Evolutionary conservation across 306 rosid genomes (phyloP).

Genomic region (Elaeagnus macrophylla): DNA sequence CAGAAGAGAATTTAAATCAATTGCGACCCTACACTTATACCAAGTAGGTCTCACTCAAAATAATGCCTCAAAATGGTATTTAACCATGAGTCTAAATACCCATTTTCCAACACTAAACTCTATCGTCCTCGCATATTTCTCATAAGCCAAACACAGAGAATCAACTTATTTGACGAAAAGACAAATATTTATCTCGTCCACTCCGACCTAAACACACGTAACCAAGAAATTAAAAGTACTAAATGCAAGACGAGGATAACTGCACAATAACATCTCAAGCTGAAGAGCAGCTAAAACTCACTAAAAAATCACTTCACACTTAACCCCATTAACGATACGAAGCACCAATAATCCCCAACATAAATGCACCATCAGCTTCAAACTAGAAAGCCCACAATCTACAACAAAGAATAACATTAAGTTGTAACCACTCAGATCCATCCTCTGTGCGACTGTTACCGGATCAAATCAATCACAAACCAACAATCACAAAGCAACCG

Average conservation of each 20-base stretch:
- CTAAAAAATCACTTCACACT: conserved; percentile 13
- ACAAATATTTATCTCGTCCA: neutral
- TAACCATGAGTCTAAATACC: no score
- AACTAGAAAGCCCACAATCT: conserved; percentile 7
- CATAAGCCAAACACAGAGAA: conserved; percentile 15
- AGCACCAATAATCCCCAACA: neutral
- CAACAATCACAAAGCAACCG: neutral
- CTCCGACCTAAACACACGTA: conserved; percentile 8
- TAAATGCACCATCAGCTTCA: neutral
- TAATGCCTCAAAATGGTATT: no score
- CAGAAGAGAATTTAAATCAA: no score
- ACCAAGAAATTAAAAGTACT: conserved; percentile 12
- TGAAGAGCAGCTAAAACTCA: conserved; percentile 5
- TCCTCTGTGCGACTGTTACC: neutral
- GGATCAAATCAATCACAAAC: conserved; percentile 8
- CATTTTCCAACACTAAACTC: no score
- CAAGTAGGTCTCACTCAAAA: no score
- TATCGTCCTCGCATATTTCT: conserved; percentile 5
- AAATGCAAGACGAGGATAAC: conserved; percentile 10
- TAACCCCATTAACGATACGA: conserved; percentile 1
- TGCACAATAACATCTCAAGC: conserved; percentile 12
- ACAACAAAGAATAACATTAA: neutral
- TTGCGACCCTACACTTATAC: no score
- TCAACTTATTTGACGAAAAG: conserved; percentile 1
- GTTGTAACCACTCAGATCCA: conserved; percentile 9